A percentile compares a stretch with the other conserved stretches of the same genome.
These are phyloP conservation scores for Canavalia ensiformis DNA, from an alignment of 306 rosid genomes.

Conservation along the genomic window DNA sequence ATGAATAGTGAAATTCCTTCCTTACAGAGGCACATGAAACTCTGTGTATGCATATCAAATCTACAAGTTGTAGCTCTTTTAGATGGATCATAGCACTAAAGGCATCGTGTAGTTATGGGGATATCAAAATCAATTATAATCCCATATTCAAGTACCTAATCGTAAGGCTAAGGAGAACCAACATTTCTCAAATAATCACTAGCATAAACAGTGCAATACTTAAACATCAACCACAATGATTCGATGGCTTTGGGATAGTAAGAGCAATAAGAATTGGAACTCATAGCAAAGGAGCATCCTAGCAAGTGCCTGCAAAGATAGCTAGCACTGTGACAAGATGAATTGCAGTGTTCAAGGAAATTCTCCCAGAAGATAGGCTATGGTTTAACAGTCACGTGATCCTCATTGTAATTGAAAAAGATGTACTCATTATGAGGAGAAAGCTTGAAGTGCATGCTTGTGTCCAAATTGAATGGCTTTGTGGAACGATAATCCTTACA, in stretches of 20 bases:
- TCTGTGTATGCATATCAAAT: conserved; percentile 62
- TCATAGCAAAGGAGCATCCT: conserved; percentile 60
- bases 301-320: conserved; percentile 88
- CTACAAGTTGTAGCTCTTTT: conserved; percentile 90
- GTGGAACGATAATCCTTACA: conserved; percentile 76
- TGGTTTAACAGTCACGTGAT: conserved; percentile 71
- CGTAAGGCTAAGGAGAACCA: conserved; percentile 74
- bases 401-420: conserved; percentile 88
- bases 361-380: conserved; percentile 79
- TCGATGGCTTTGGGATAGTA: conserved; percentile 79
- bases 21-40: conserved; percentile 75
- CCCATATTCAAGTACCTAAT: conserved; percentile 87
- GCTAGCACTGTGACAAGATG: conserved; percentile 86
- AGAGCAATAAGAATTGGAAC: conserved; percentile 74
- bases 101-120: conserved; percentile 74
- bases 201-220: conserved; percentile 76
- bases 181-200: conserved; percentile 85
- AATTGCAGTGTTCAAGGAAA: conserved; percentile 79
- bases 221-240: conserved; percentile 76
- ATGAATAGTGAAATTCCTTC: conserved; percentile 73
- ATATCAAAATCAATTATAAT: conserved; percentile 80
- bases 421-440: conserved; percentile 81
- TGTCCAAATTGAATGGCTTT: conserved; percentile 82
- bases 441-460: conserved; percentile 75
- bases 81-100: conserved; percentile 76